These are phyloP conservation scores for Termitomyces sp. DNA, from an alignment of 768 basidiomycete species.

Conservation along the genomic window DNA sequence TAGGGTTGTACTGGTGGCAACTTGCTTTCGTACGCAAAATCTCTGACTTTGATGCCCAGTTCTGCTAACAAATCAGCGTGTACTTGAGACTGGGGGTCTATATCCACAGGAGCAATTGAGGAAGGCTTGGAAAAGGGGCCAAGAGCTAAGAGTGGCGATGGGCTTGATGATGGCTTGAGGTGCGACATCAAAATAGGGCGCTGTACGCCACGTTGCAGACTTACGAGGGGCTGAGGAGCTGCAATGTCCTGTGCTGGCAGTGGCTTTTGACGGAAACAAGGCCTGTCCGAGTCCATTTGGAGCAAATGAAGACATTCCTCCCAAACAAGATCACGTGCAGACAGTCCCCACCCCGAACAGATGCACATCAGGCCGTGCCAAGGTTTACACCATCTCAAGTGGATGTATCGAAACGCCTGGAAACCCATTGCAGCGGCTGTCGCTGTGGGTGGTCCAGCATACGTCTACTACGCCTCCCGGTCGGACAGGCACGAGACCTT, in stretches of 20 bases:
- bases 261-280: conserved; percentile 13
- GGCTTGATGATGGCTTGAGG: conserved; percentile 13
- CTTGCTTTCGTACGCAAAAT: conserved; percentile 67
- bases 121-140: conserved; percentile 13
- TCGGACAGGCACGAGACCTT: conserved; percentile 45
- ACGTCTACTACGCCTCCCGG: conserved; percentile 48
- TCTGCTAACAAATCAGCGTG: conserved; percentile 20
- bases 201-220: conserved; percentile 26
- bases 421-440: conserved; percentile 59
- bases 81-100: conserved; percentile 16
- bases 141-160: conserved; percentile 3
- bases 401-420: conserved; percentile 65
- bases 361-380: too few relatives aligned
- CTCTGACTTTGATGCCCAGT: conserved; percentile 42
- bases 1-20: conserved; percentile 56
- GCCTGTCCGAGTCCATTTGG: conserved; percentile 10
- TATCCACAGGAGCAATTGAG: conserved; percentile 18
- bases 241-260: conserved; percentile 10
- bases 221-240: conserved; percentile 24
- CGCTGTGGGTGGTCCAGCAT: conserved; percentile 52
- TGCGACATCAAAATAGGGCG: conserved; percentile 18
- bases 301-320: conserved; percentile 8
- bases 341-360: neutral
- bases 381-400: neutral
- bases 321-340: conserved; percentile 9